Conservation (phyloP, 2,329 filamentous ascomycete species). For the Trichoderma sp. region DNA sequence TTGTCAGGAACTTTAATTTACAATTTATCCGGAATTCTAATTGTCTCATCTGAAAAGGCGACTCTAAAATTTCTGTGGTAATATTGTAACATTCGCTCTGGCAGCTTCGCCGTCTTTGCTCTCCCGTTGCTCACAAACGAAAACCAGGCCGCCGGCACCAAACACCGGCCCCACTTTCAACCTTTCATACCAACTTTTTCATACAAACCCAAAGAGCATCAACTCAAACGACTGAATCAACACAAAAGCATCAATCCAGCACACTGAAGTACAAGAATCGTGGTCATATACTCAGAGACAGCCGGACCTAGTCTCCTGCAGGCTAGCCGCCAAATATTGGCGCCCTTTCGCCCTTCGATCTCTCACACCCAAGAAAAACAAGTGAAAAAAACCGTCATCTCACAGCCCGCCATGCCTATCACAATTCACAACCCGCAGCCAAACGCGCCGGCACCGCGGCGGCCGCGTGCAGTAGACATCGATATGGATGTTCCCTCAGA, state of each 20-base stretch:
- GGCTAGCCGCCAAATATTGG: background rate
- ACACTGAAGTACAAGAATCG: background rate
- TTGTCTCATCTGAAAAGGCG: background rate
- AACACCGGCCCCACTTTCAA: conserved; percentile 31
- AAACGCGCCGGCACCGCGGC: conserved; percentile 28
- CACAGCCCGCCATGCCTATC: conserved; percentile 43
- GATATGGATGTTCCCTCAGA: conserved; percentile 36
- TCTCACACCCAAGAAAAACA: background rate
- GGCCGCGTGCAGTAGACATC: conserved; percentile 13
- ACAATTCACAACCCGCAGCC: conserved; percentile 46
- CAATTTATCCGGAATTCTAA: background rate
- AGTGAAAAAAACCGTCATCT: background rate
- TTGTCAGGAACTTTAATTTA: background rate
- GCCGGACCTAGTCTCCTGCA: background rate
- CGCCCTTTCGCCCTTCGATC: background rate
- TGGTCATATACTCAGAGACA: background rate
- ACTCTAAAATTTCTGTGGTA: background rate
- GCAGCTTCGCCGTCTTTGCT: background rate
- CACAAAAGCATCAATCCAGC: background rate
- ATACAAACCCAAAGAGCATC: conserved; percentile 6
- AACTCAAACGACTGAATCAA: background rate
- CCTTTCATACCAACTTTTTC: conserved; percentile 19
- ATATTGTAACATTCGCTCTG: background rate
- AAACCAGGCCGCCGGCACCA: background rate
- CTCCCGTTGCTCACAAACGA: background rate